Base-by-base conservation (phyloP, 1,284 basidiomycete genomes). In the Rhodotorula sp. region DNA sequence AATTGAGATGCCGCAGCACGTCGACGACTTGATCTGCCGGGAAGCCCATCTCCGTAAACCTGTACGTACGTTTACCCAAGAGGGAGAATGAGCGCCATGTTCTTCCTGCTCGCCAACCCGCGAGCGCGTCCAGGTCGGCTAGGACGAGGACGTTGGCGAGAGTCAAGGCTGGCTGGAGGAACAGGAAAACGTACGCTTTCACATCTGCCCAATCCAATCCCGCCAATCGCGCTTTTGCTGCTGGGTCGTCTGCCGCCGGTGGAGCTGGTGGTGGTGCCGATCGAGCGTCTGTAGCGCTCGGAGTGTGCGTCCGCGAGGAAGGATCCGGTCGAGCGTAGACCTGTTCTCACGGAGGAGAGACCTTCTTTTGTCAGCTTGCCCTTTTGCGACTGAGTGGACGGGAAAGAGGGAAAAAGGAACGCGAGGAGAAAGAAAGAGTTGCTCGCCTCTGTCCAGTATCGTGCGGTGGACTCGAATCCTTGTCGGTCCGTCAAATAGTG, bases 381-480 rank as follows among this genome's bases (percentile, higher is more conserved):
- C 49, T 23, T n/a, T 19, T 10, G 18, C 49, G 49, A 50, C 34
- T 50, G 49, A 50, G 49, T 50, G 21, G 49, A 19, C 2, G 49
- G 49, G 18, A 23, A 21, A n/a, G 21, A 19, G 19, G 49, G 49
- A n/a, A 10, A 12, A 10, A 34, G 34, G 34, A 34, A 34, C 34
- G 34, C 5, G 52, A 26, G n/a, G 52, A 15, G 52, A 6, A 23
- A 12, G n/a, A n/a, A 26, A 15, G n/a, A 26, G 54, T 12, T n/a
- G 66, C 64, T 77, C 67, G 69, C 81, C 79, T 76, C 4, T 7
- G 94, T 92, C 95, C 95, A 99, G 81, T 95, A 95, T 60, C 87
- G 85, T 34, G 97, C 95, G 0, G 95, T 99, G 52, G 90, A 89
- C 69, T 97, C 92, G 79, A 98, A 99, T 75, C 89, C 89, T 26